These are phyloP conservation scores for Colletotrichum lentis DNA, from an alignment of 2,329 filamentous ascomycete species.

Conservation along the genomic window DNA sequence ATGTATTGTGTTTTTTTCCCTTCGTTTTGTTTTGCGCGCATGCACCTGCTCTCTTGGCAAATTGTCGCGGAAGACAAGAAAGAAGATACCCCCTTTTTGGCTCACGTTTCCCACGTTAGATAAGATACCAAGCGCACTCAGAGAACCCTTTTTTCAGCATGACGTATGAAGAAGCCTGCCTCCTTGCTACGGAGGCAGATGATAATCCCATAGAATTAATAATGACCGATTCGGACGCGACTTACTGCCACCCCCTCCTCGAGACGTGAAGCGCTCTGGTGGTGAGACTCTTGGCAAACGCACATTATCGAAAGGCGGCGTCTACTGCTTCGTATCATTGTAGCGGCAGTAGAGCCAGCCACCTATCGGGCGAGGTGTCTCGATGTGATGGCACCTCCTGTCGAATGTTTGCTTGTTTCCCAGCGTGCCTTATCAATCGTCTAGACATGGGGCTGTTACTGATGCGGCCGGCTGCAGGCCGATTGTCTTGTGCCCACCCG, in stretches of 20 bases:
- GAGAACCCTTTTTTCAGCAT: not conserved
- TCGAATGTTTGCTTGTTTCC: not conserved
- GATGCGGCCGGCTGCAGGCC: constrained; percentile 43
- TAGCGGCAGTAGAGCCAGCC: no score
- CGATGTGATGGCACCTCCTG: not conserved
- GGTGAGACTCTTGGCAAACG: not conserved
- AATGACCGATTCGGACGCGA: not conserved
- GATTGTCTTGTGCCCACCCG: constrained; percentile 40
- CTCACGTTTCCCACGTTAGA: constrained; percentile 21
- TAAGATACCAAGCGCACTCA: constrained; percentile 27
- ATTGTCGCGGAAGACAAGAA: constrained; percentile 15
- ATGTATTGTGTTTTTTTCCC: not conserved
- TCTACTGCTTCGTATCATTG: not conserved
- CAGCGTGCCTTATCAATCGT: not conserved
- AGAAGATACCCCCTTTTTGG: constrained; percentile 35
- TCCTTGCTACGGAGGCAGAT: not conserved
- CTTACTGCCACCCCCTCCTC: not conserved
- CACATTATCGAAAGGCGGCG: constrained; percentile 4
- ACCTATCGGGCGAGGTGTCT: not conserved
- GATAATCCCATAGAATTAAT: constrained; percentile 7
- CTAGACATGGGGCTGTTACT: constrained; percentile 37
- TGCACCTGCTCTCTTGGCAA: constrained; percentile 5
- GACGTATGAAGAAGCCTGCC: constrained; percentile 3
- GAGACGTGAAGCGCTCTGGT: not conserved
- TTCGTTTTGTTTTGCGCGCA: not conserved